Evolutionary conservation across 2,329 filamentous ascomycete species (phyloP), one percentile per base, ranked within the genome.

Genomic region (Macrophomina pseudophaseolina): DNA sequence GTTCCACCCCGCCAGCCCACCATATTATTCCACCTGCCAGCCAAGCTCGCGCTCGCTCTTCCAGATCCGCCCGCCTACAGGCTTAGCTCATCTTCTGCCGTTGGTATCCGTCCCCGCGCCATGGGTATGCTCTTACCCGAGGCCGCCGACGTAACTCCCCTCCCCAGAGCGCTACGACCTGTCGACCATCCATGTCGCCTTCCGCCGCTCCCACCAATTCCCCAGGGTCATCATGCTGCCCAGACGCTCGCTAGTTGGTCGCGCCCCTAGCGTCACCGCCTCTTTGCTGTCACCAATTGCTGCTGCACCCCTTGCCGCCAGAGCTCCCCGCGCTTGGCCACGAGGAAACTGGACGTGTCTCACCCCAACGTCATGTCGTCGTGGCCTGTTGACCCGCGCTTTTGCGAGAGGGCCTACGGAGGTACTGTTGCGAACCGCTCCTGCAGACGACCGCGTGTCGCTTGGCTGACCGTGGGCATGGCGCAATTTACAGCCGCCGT

Each of bases 401-500:
- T 73, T 72, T 62, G 72, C 71, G 48, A 71, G 68, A 12, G 77
- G 77, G 16, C 76, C 76, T 51, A 72, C 70, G 14, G 73, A 78
- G 72, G 77, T 75, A 71, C 11, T 32, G 59, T 66, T 73, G 66
- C 72, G 67, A 53, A 9, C 44, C 30, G 12, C 18, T 14, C 4
- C 60, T 49, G 28, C 35, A 14, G n/a, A 2, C 6, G 11, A 38
- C 7, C 38, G 30, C 32, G 23, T 44, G 28, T 16, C 6, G 9
- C 23, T n/a, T 49, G 14, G 64, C 49, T 52, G 11, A 38, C 9
- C 1, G 8, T 11, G 8, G 16, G 46, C 23, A 23, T 23, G 23
- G 23, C 23, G 23, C 23, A 23, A 14, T 8, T 4, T 44, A 32
- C 68, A 92, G 88, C 90, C 90, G 3, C 83, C 88, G 0, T 80